Conservation (phyloP, 129 eudicot genomes). For the Chrysanthemum lavandulifolium region DNA sequence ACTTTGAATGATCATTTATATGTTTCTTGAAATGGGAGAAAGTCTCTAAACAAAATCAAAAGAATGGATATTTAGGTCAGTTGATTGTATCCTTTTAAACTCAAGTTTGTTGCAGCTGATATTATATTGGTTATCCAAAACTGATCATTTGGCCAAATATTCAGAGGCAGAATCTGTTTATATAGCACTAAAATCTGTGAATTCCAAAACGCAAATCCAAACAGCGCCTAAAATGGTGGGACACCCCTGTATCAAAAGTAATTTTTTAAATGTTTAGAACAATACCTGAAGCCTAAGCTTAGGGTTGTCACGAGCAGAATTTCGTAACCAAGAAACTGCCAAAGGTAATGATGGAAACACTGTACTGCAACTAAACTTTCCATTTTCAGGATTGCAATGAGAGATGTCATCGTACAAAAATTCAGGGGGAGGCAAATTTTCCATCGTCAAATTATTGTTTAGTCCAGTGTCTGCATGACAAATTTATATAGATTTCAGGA, state of each 20-base stretch:
- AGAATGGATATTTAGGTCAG: too few species aligned
- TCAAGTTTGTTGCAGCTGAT: too few species aligned
- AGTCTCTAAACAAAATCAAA: too few species aligned
- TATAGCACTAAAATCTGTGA: not conserved
- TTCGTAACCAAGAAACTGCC: conserved; percentile 74
- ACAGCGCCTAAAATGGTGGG: not conserved
- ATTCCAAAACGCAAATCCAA: conserved; percentile 6
- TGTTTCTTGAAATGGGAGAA: too few species aligned
- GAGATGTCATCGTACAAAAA: conserved; percentile 47
- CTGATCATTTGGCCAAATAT: too few species aligned
- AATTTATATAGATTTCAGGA: not conserved
- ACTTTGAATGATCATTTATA: too few species aligned
- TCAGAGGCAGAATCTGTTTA: too few species aligned
- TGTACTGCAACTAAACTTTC: conserved; percentile 56
- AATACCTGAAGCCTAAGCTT: conserved; percentile 73
- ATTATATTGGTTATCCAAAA: too few species aligned
- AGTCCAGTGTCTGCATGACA: conserved; percentile 37
- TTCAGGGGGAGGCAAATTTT: conserved; percentile 35
- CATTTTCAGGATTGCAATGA: conserved; percentile 42
- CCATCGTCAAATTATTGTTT: conserved; percentile 30
- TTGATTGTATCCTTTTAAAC: too few species aligned
- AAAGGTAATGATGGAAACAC: conserved; percentile 75
- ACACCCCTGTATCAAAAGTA: not conserved
- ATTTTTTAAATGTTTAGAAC: not conserved
- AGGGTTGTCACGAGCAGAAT: conserved; percentile 64